phyloP scores from a whole-genome alignment of 2,329 filamentous ascomycete genomes.

The Davidsoniella australis region DNA sequence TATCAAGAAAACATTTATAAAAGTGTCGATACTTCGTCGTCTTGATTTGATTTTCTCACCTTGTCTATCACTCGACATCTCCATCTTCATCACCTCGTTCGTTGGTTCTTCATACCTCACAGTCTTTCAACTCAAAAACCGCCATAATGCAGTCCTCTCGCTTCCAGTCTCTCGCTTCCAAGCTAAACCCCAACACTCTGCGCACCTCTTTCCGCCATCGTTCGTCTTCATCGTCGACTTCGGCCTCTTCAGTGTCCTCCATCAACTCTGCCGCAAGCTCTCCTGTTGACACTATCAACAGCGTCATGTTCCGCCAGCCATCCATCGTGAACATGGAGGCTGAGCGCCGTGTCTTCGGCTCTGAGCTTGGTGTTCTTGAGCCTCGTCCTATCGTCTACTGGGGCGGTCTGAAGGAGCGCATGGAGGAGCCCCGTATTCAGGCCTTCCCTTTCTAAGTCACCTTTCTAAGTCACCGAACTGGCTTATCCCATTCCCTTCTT shows the following conservation, averaged over 20 bases:
- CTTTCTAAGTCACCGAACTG: constrained; percentile 1
- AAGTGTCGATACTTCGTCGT: neutral
- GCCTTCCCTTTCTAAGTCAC: constrained; percentile 8
- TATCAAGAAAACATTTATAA: neutral
- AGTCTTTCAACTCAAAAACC: neutral
- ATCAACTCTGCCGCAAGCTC: constrained; percentile 23
- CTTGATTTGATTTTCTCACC: neutral
- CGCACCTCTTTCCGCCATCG: constrained; percentile 35
- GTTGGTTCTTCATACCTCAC: neutral
- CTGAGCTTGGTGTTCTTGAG: constrained; percentile 40
- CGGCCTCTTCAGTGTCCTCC: constrained; percentile 4
- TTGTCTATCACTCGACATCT: constrained; percentile 14
- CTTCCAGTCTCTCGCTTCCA: constrained; percentile 32
- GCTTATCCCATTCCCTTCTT: constrained; percentile 1
- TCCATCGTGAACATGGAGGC: constrained; percentile 40
- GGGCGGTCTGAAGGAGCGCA: constrained; percentile 44
- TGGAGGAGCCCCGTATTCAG: constrained; percentile 17
- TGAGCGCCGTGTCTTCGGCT: constrained; percentile 34
- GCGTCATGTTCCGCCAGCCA: constrained; percentile 39
- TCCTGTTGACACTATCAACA: constrained; percentile 36
- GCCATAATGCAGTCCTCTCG: constrained; percentile 30
- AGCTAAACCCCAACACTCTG: constrained; percentile 31
- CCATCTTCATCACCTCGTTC: constrained; percentile 22
- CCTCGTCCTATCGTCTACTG: constrained; percentile 46
- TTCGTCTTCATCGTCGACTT: constrained; percentile 28